phyloP scores from a whole-genome alignment of 2,329 filamentous ascomycete genomes.

The Nemania sp. region DNA sequence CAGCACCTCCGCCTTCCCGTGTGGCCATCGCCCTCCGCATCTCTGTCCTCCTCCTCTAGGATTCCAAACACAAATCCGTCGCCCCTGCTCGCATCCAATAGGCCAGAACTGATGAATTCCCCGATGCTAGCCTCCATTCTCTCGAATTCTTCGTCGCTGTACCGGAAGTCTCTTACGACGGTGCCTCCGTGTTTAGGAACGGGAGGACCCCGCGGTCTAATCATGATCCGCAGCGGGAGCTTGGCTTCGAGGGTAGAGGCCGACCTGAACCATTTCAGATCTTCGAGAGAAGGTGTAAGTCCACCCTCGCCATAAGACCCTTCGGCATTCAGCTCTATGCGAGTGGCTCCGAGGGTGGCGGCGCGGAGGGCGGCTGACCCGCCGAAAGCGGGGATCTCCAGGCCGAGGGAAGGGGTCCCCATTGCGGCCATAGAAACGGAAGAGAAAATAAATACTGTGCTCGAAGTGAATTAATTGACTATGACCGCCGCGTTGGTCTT shows the following conservation, averaged over 20 bases:
- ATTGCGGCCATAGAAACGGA: not conserved
- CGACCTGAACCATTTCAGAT: constrained; percentile 42
- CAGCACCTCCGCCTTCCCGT: constrained; percentile 15
- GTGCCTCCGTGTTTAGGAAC: constrained; percentile 25
- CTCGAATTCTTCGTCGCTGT: constrained; percentile 47
- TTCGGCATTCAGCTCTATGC: constrained; percentile 59
- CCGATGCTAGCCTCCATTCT: constrained; percentile 49
- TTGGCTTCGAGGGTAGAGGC: constrained; percentile 1
- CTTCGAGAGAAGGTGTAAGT: constrained; percentile 52
- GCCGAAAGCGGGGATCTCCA: constrained; percentile 62
- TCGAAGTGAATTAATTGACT: not conserved
- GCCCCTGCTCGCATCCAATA: constrained; percentile 47
- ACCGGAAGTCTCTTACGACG: constrained; percentile 51
- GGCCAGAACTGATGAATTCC: constrained; percentile 44
- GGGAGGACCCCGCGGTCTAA: constrained; percentile 53
- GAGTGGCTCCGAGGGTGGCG: constrained; percentile 49
- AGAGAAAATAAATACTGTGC: not conserved
- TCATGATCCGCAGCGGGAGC: constrained; percentile 58
- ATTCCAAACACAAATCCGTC: constrained; percentile 64
- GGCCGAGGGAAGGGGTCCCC: constrained; percentile 31
- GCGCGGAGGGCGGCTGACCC: constrained; percentile 46
- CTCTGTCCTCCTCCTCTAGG: constrained; percentile 36
- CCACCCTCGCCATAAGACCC: constrained; percentile 57
- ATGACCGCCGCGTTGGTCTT: too few species aligned
- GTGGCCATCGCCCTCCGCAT: not conserved